Evolutionary conservation across 164 flowering plant genomes (phyloP), one percentile per base, ranked within the genome.

Genomic region (Platanus orientalis): DNA sequence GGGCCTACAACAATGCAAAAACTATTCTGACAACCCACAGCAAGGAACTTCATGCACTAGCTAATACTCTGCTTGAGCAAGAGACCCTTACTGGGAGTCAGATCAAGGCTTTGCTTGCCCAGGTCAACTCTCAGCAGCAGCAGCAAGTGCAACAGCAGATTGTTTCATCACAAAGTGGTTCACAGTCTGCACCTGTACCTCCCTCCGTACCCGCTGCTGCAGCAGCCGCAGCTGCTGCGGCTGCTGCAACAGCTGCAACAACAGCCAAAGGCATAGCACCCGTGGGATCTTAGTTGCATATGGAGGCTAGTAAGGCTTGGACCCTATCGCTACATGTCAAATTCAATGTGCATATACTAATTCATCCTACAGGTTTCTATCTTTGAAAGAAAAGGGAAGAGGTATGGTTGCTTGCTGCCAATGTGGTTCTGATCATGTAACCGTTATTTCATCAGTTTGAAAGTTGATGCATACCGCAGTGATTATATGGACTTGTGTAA

Each of bases 31-130:
- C 83, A 17, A 82, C 86, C 19, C 84, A 83, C 67, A 73, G 53
- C 67, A 82, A 81, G 60, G 98, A 95, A 80, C 92, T 75, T 39
- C 91, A 90, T 62, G 97, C 88, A 6, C 89, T 95, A 47, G 99
- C 99, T 7, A 89, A 83, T 67, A 92, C 92, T 14, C 73, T 95
- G 71, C 92, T 95, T 2, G 89, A 88, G 78, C 79, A 87, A 0
- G 99, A 95, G 66, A 95, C 97, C 0, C 85, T 95, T 0, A 57
- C 89, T 0, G 99, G 99, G 6, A 73, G 36, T 70, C 97, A 95
- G 75, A 95, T 95, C 42, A 85, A 83, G 71, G 71, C 78, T 30
- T 50, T 95, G 63, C 86, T 95, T 57, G 83, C 84, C 1, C 75
- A 79, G 62, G 78, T 84, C 3, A 74, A 77, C 59, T 76, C 87